Percentiles rank a stretch among this genome's conserved stretches.
These are phyloP conservation scores for Adansonia rubrostipa DNA, from an alignment of 441 rosid genomes.

Conservation along the genomic window DNA sequence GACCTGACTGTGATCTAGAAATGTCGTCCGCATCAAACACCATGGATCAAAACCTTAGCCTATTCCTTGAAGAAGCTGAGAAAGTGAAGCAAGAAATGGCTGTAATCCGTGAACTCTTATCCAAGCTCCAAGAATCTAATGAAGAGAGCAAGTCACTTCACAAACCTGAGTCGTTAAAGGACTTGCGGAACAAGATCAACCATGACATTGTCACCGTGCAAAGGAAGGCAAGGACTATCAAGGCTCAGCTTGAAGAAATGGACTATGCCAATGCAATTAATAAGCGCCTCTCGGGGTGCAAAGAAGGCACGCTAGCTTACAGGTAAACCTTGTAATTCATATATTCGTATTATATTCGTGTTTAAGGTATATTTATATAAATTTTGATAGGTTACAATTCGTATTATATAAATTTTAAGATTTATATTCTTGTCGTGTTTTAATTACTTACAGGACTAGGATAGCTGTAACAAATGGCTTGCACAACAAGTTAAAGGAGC, in stretches of 20 bases:
- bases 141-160: conserved; percentile 85
- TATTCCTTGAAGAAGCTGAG: conserved; percentile 91
- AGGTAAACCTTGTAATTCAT: too few species aligned
- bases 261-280: conserved; percentile 79
- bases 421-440: too few species aligned
- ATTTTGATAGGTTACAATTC: too few species aligned
- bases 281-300: conserved; percentile 77
- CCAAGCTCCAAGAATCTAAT: conserved; percentile 61
- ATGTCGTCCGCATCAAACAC: conserved; percentile 53
- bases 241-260: conserved; percentile 86
- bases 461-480: conserved; percentile 79
- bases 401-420: too few species aligned
- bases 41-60: conserved; percentile 68
- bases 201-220: conserved; percentile 67
- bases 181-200: conserved; percentile 67
- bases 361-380: too few species aligned
- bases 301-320: conserved; percentile 69
- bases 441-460: conserved; percentile 58
- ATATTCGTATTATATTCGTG: too few species aligned
- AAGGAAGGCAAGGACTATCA: conserved; percentile 65
- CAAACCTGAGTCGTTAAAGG: conserved; percentile 71
- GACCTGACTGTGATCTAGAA: conserved; percentile 64
- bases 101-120: conserved; percentile 62
- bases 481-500: conserved; percentile 77
- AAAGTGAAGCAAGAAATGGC: conserved; percentile 83